These are phyloP conservation scores for Phaeosphaeria sp. DNA, from an alignment of 2,329 filamentous ascomycete species.

Conservation along the genomic window DNA sequence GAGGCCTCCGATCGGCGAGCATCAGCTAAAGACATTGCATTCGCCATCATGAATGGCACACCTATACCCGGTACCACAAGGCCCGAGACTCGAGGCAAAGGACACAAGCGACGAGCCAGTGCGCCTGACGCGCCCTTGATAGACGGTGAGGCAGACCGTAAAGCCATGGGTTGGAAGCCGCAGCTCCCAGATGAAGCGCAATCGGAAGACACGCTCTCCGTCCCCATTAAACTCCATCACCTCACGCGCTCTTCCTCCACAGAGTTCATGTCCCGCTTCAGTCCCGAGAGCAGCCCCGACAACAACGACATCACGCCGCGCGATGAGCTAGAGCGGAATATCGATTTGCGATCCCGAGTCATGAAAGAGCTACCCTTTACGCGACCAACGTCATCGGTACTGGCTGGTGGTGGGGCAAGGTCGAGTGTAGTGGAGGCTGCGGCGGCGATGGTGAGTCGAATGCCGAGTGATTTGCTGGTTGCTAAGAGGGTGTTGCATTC, in stretches of 20 bases:
- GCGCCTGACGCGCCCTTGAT: conserved; percentile 20
- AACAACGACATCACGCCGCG: conserved; percentile 13
- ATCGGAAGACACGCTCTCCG: background rate
- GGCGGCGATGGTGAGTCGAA: conserved; percentile 8
- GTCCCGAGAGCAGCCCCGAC: conserved; percentile 26
- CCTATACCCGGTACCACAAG: conserved; percentile 21
- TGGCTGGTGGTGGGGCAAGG: background rate
- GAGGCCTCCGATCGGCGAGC: conserved; percentile 9
- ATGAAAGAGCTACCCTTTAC: conserved; percentile 16
- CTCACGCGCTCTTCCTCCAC: conserved; percentile 21
- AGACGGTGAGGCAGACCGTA: conserved; percentile 11
- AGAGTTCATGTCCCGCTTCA: conserved; percentile 23
- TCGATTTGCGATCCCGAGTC: conserved; percentile 9
- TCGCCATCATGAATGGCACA: conserved; percentile 30
- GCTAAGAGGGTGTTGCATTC: conserved; percentile 6
- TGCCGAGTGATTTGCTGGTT: conserved; percentile 10
- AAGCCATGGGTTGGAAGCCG: conserved; percentile 27
- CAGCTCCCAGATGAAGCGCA: conserved; percentile 7
- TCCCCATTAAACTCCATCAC: background rate
- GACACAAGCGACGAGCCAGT: conserved; percentile 22
- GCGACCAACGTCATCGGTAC: conserved; percentile 1
- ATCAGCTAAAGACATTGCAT: conserved; percentile 25
- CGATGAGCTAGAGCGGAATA: conserved; percentile 15
- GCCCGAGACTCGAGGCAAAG: background rate
- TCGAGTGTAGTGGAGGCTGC: conserved; percentile 12